These are phyloP conservation scores for Quercus robur DNA, from an alignment of 306 rosid genomes.

Conservation along the genomic window DNA sequence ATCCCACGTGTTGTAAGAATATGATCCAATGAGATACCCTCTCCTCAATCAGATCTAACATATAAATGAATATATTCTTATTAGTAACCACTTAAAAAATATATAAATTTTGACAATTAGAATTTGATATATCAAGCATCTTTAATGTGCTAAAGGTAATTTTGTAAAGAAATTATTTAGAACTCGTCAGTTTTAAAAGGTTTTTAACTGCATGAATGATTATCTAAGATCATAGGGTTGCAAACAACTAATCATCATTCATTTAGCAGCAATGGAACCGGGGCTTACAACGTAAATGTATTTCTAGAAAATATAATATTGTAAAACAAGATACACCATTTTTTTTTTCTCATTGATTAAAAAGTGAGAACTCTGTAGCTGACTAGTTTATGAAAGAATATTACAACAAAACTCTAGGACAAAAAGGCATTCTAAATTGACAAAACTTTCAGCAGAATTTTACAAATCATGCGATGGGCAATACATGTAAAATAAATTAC, in stretches of 20 bases:
- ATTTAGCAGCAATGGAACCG: background rate
- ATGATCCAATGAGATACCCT: too few relatives aligned
- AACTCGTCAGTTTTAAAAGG: too few relatives aligned
- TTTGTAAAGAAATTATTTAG: too few relatives aligned
- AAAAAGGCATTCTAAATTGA: slow-evolving; percentile 17
- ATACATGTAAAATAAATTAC: background rate
- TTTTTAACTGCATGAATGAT: too few relatives aligned
- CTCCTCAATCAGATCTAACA: too few relatives aligned
- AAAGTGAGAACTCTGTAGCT: background rate
- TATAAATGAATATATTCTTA: too few relatives aligned
- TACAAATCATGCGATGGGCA: slow-evolving; percentile 12
- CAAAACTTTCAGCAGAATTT: slow-evolving; percentile 29
- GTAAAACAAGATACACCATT: background rate
- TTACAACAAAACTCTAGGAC: slow-evolving; percentile 25
- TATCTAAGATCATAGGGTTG: background rate
- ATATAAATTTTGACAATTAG: too few relatives aligned
- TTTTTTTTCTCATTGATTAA: background rate
- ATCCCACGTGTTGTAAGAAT: too few relatives aligned
- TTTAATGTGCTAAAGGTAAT: too few relatives aligned
- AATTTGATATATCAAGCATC: too few relatives aligned
- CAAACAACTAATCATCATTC: background rate
- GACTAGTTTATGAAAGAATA: slow-evolving; percentile 21
- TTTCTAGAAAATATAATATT: background rate
- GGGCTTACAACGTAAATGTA: background rate
- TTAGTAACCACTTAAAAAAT: too few relatives aligned